Evolutionary conservation across 176 grass and related monocot genomes (phyloP).

Genomic region (Saccharum officinarum): DNA sequence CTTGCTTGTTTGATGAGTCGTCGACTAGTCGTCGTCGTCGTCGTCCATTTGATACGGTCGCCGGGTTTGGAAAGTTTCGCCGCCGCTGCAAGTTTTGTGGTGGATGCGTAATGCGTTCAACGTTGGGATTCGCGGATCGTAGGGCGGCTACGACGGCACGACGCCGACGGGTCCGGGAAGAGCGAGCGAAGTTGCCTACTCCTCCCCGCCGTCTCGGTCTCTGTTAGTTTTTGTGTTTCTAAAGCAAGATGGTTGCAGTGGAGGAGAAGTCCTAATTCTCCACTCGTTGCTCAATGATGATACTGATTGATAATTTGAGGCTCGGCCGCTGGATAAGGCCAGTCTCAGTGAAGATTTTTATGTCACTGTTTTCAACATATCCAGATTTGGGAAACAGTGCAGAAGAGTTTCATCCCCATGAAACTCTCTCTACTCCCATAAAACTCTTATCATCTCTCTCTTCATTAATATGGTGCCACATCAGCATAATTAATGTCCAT

Average conservation of each 20-base stretch:
- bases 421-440: too few species aligned
- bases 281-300: background rate
- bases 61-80: background rate
- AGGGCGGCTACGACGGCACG: background rate
- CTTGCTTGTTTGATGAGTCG: background rate
- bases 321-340: too few species aligned
- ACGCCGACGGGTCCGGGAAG: background rate
- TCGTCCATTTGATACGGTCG: background rate
- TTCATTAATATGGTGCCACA: too few species aligned
- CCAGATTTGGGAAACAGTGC: too few species aligned
- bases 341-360: too few species aligned
- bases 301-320: background rate
- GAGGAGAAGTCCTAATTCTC: background rate
- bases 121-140: background rate
- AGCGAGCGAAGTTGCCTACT: background rate
- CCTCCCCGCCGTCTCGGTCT: background rate
- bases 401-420: too few species aligned
- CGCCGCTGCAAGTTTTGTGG: background rate
- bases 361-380: too few species aligned
- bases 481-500: too few species aligned
- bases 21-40: background rate
- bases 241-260: background rate
- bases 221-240: background rate
- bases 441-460: too few species aligned
- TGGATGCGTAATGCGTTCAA: background rate